Percentiles rank a stretch among this genome's conserved stretches.
Conservation (phyloP, 139 green algal species). For the Chlorella sorokiniana region DNA sequence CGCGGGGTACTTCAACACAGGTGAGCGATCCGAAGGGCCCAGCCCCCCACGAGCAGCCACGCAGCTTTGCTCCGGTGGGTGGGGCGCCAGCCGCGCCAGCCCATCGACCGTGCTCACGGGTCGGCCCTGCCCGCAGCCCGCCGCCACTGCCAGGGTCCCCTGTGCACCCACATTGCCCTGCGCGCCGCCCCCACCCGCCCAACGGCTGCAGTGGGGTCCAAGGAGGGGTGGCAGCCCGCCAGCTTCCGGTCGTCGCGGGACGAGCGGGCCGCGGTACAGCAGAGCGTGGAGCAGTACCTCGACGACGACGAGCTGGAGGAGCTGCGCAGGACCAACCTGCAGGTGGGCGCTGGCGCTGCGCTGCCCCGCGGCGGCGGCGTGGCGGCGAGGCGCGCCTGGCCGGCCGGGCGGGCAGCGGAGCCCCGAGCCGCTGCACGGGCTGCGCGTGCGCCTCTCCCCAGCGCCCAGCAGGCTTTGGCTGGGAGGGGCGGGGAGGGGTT, state of each 20-base stretch:
- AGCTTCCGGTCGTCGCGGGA: conserved; percentile 75
- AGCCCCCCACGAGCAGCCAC: neutral
- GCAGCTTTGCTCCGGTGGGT: neutral
- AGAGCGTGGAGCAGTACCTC: conserved; percentile 88
- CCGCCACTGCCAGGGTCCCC: neutral
- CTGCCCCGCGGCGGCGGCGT: no score
- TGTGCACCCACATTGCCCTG: neutral
- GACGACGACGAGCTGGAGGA: conserved; percentile 95
- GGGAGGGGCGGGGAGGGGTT: no score
- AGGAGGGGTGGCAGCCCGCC: conserved; percentile 82
- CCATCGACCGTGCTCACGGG: no score
- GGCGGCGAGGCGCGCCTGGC: no score
- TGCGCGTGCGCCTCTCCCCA: no score
- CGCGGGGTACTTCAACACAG: conserved; percentile 96
- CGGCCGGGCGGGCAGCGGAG: no score
- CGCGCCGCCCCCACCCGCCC: neutral
- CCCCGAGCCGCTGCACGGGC: no score
- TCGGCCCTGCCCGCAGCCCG: no score
- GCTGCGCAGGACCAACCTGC: conserved; percentile 25
- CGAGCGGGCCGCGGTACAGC: conserved; percentile 51
- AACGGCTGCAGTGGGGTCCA: conserved; percentile 42
- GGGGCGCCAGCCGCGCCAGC: no score
- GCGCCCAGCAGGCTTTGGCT: no score
- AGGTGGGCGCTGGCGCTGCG: neutral
- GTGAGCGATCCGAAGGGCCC: conserved; percentile 47